A percentile compares a stretch with the other conserved stretches of the same genome.
These are phyloP conservation scores for Daldinia caldariorum DNA, from an alignment of 495 filamentous ascomycete genomes.

Conservation along the genomic window DNA sequence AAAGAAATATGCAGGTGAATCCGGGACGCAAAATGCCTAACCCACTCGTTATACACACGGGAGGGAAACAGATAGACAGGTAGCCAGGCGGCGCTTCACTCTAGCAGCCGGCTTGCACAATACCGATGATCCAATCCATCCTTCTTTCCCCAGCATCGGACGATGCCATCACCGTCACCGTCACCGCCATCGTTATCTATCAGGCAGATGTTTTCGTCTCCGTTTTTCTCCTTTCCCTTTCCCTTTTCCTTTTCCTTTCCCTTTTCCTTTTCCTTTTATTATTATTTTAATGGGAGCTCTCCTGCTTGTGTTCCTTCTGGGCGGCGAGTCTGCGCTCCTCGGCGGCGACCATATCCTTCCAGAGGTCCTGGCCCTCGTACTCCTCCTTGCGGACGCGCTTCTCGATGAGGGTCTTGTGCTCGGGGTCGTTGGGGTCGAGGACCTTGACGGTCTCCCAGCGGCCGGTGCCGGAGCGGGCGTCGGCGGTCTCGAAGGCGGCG, in stretches of 20 bases:
- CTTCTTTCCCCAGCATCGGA: background rate
- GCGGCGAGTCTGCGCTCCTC: constrained; percentile 74
- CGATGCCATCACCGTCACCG: background rate
- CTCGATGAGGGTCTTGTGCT: constrained; percentile 76
- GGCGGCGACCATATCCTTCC: constrained; percentile 86
- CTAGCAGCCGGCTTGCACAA: background rate
- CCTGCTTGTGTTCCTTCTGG: constrained; percentile 59
- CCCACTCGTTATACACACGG: background rate
- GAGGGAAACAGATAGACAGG: no score
- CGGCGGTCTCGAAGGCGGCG: constrained; percentile 88
- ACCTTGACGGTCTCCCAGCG: constrained; percentile 78
- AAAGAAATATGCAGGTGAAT: constrained; percentile 12
- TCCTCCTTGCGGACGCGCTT: constrained; percentile 77
- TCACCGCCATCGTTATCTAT: no score
- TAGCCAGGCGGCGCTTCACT: background rate
- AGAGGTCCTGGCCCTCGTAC: constrained; percentile 83
- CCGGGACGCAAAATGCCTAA: constrained; percentile 13
- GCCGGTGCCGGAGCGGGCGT: constrained; percentile 79
- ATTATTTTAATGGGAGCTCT: constrained; percentile 8
- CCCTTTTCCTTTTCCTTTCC: no score
- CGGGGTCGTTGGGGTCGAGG: constrained; percentile 74
- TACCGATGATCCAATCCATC: background rate
- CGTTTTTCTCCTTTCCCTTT: no score
- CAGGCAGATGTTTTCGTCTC: background rate
- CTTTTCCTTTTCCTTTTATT: no score